Evolutionary conservation across 257 asterid species (phyloP), one percentile per base, ranked within the genome.

Genomic region (Buddleja alternifolia): DNA sequence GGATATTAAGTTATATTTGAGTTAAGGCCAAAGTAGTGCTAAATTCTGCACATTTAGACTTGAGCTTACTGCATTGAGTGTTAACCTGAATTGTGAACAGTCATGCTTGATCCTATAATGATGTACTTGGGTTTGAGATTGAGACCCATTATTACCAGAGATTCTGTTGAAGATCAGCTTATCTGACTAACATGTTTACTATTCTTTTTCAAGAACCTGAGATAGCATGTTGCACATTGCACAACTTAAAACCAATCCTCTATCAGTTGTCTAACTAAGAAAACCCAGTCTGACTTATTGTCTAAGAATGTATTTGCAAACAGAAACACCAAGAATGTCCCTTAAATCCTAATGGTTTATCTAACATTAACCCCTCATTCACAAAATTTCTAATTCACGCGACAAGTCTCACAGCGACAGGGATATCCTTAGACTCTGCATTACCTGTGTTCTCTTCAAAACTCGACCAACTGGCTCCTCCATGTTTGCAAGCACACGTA

Each of bases 381-480:
- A 48, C 32, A 65, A 16, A 45, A 44, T 25, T 15, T 40, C 24
- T 21, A 34, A 51, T 34, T 50, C 11, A 66, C 44, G 32, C 14
- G 5, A 23, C 29, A 34, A 64, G 4, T 29, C 15, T 42, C 37
- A 44, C 4, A 25, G 51, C 41, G 40, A 48, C 39, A 2, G 6
- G 23, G 11, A 60, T 63, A 36, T 39, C 34, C 21, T 19, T 25
- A 23, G 7, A 32, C 29, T 42, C 4, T 50, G 29, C 47, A 61
- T 64, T 69, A 90, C 97, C 96, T 90, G 95, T 41, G 86, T 90
- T 77, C 84, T 88, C 75, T 75, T 79, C 84, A 85, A 66, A 71
- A 86, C 73, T 62, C 80, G 82, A 68, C 97, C 97, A 48, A 89
- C 82, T n/a, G 96, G 97, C 73, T 90, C 97, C 69, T 88, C 85